phyloP scores from a whole-genome alignment of 169 alveolate species.

The Ichthyophthirius multifiliis region DNA sequence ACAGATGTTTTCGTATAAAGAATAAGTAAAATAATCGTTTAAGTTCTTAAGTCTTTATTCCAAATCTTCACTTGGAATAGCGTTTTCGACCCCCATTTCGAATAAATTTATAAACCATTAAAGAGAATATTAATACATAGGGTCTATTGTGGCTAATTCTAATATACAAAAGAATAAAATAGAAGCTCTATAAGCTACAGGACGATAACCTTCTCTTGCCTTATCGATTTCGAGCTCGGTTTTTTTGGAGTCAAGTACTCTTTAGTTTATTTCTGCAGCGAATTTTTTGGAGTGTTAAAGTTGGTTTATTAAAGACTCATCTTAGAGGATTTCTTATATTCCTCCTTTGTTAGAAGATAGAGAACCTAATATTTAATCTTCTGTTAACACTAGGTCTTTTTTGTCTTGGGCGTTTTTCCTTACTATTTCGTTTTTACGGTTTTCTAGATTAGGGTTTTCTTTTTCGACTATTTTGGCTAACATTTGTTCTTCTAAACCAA shows the following conservation, averaged over 20 bases:
- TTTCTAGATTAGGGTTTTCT: conserved; percentile 90
- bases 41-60: conserved; percentile 82
- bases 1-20: conserved; percentile 90
- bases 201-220: conserved; percentile 86
- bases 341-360: conserved; percentile 85
- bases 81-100: conserved; percentile 86
- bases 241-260: conserved; percentile 88
- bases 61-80: conserved; percentile 68
- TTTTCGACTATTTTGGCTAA: conserved; percentile 87
- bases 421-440: conserved; percentile 85
- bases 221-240: conserved; percentile 92
- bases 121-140: conserved; percentile 95
- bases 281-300: conserved; percentile 87
- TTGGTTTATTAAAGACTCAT: conserved; percentile 87
- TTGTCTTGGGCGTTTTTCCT: conserved; percentile 87
- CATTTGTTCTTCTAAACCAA: conserved; percentile 92
- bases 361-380: conserved; percentile 89
- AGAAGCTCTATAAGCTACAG: conserved; percentile 92
- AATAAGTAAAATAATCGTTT: conserved; percentile 86
- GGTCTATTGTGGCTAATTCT: conserved; percentile 91
- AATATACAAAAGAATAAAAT: conserved; percentile 92
- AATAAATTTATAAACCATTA: conserved; percentile 94
- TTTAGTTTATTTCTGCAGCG: conserved; percentile 85
- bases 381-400: conserved; percentile 86
- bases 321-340: conserved; percentile 86